phyloP scores from a whole-genome alignment of 2,329 filamentous ascomycete species.

The Trichophaea hybrida region DNA sequence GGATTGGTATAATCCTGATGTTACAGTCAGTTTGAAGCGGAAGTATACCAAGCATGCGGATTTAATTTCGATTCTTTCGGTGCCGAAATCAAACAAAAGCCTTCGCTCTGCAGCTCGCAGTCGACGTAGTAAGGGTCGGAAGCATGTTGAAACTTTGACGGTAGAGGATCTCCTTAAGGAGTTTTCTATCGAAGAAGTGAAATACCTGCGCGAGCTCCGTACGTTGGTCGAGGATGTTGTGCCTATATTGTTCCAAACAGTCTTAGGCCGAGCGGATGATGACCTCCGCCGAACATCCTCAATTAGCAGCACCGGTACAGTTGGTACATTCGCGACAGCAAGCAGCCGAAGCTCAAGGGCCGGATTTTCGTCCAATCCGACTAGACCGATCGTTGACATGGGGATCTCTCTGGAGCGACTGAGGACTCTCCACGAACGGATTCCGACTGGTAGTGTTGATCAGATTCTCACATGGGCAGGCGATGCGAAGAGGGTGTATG shows the following conservation, averaged over 20 bases:
- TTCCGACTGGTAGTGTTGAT: conserved; percentile 58
- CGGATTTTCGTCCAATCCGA: conserved; percentile 47
- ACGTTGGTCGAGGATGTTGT: conserved; percentile 91
- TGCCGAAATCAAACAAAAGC: conserved; percentile 44
- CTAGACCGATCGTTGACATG: conserved; percentile 86
- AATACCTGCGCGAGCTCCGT: conserved; percentile 81
- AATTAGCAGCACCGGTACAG: conserved; percentile 12
- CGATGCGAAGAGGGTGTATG: conserved; percentile 61
- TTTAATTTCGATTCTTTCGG: conserved; percentile 78
- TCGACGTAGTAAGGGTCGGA: conserved; percentile 55
- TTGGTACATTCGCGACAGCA: conserved; percentile 31
- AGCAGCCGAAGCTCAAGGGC: conserved; percentile 12
- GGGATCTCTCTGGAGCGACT: conserved; percentile 77
- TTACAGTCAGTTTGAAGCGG: conserved; percentile 45
- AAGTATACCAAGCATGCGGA: conserved; percentile 84
- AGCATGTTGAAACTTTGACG: conserved; percentile 45
- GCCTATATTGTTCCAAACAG: conserved; percentile 65
- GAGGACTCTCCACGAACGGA: conserved; percentile 62
- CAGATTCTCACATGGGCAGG: conserved; percentile 70
- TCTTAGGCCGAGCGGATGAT: conserved; percentile 56
- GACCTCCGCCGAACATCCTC: conserved; percentile 21
- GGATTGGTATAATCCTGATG: conserved; percentile 34
- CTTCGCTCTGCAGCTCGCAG: conserved; percentile 32
- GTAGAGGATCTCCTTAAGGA: conserved; percentile 64
- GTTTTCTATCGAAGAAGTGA: conserved; percentile 65